Evolutionary conservation across 2,329 filamentous ascomycete genomes (phyloP), one percentile per base, ranked within the genome.

Genomic region (Sporothrix pallida): DNA sequence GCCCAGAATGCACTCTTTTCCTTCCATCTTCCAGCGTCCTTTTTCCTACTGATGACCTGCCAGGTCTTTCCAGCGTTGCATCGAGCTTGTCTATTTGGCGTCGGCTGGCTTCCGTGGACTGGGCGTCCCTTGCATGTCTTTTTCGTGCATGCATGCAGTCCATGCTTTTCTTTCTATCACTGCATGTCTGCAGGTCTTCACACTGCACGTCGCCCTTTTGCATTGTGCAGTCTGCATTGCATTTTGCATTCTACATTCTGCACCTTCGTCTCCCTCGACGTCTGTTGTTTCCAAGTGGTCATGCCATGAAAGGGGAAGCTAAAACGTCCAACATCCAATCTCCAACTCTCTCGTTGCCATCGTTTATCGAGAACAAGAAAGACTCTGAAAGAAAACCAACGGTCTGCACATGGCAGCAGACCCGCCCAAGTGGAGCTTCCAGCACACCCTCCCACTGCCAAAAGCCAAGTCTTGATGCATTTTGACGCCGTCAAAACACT

Each of bases 401-500:
- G 37, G 20, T 3, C n/a, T 65, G 42, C 62, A 67, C 42, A 67
- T 48, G 62, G 42, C 20, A 67, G 62, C 20, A 67, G 62, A 67
- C 62, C 62, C 42, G 62, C 62, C 42, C n/a, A 44, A 67, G 62
- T 67, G 62, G 62, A 48, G 42, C 20, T 6, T 10, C 42, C 60
- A 15, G 13, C 56, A 60, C 56, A 48, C 20, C 20, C 62, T 26
- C 42, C 20, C 12, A 23, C n/a, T 5, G 20, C 20, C n/a, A 15
- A 56, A 20, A 9, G 20, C 23, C n/a, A 15, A 37, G 4, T 37
- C 31, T 37, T 37, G n/a, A 26, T 10, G n/a, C 12, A 48, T 17
- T 5, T 48, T 26, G 62, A 48, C 42, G 42, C 62, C n/a, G 42
- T 65, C n/a, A 26, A 46, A 52, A 54, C 52, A 54, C 52, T 5